Evolutionary conservation across 169 alveolate genomes (phyloP).

Genomic region (Theileria annulata): DNA sequence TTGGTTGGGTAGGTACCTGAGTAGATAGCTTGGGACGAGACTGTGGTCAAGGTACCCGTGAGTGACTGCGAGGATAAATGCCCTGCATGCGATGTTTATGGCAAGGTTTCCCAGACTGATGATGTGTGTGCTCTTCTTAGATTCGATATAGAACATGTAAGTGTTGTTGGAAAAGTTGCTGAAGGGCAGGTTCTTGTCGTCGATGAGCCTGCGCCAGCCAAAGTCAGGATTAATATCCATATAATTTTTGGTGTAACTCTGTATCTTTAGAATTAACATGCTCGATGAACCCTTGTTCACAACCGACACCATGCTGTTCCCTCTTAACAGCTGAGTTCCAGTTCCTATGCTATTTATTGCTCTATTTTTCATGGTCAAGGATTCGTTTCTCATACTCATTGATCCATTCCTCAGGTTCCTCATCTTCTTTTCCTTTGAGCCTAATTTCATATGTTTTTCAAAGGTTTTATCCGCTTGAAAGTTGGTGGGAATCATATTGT

Average conservation of each 20-base stretch:
- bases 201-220: constrained; percentile 66
- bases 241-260: constrained; percentile 34
- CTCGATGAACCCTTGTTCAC: constrained; percentile 61
- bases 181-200: constrained; percentile 28
- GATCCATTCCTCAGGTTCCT: too few species aligned
- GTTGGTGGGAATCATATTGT: too few species aligned
- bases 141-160: constrained; percentile 62
- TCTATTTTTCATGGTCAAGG: neutral
- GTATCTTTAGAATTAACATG: constrained; percentile 49
- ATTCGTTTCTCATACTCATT: neutral
- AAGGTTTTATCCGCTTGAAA: too few species aligned
- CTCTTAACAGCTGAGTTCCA: constrained; percentile 15
- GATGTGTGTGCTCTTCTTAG: constrained; percentile 45
- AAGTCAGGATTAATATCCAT: constrained; percentile 64
- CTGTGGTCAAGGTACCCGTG: constrained; percentile 45
- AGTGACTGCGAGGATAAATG: constrained; percentile 39
- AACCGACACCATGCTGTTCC: constrained; percentile 32
- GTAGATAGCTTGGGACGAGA: constrained; percentile 22
- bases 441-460: too few species aligned
- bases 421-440: too few species aligned
- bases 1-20: constrained; percentile 14
- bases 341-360: neutral
- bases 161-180: constrained; percentile 5
- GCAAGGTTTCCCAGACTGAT: constrained; percentile 43
- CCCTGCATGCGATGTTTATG: constrained; percentile 58